Conservation (phyloP, 805 yeast genomes). For the Yarrowia porcina region DNA sequence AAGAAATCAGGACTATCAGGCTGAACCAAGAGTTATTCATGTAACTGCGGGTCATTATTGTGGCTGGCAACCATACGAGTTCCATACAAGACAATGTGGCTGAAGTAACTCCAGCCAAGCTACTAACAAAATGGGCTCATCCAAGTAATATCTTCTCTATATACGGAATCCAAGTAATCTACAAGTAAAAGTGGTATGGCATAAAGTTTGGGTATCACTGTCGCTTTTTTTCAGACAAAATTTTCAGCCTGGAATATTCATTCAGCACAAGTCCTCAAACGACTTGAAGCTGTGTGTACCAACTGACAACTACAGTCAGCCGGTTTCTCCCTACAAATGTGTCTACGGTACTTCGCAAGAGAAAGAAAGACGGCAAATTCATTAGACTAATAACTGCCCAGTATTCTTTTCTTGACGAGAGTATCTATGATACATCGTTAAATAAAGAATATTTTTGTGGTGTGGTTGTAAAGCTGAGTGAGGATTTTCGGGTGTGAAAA, state of each 20-base stretch:
- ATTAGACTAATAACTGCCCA: slow-evolving; percentile 23
- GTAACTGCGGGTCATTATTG: too few species aligned
- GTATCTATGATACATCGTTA: slow-evolving; percentile 25
- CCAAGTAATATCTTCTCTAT: too few species aligned
- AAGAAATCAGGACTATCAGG: too few species aligned
- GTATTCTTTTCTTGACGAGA: slow-evolving; percentile 25
- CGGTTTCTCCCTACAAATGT: slow-evolving; percentile 8
- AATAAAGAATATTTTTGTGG: slow-evolving; percentile 24
- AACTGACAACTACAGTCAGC: background rate
- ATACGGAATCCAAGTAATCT: too few species aligned
- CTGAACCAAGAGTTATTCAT: too few species aligned
- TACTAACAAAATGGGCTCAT: too few species aligned
- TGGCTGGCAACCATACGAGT: too few species aligned
- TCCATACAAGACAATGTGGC: too few species aligned
- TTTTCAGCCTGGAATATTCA: too few species aligned
- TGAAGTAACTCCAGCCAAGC: too few species aligned
- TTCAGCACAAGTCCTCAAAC: background rate
- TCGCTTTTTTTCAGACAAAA: background rate
- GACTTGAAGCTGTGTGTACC: background rate
- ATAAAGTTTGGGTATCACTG: background rate
- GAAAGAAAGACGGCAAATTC: slow-evolving; percentile 26
- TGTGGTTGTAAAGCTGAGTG: slow-evolving; percentile 3
- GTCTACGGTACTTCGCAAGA: slow-evolving; percentile 25
- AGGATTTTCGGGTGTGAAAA: background rate
- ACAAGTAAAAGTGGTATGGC: background rate